Base-by-base conservation (phyloP, 73 alveolate species). In the Breviolum minutum region DNA sequence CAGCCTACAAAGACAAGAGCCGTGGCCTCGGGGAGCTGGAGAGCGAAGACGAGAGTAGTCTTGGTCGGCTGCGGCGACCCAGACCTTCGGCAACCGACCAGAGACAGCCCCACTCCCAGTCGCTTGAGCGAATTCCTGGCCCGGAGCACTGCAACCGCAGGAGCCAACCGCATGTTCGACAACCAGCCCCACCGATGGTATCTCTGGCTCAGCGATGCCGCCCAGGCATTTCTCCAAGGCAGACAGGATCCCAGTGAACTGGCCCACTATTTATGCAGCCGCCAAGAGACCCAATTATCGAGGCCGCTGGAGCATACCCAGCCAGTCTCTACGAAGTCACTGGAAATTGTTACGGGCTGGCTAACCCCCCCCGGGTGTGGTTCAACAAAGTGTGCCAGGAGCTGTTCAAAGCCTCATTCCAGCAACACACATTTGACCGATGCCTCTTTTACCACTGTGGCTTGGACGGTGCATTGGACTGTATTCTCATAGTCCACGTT, bases 211-310 rank as follows among this genome's bases (percentile, higher is more conserved):
- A 61, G 80, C 0, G 94, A 85, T 27, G 94, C 94, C 0, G 71
- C 60, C 63, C 11, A 29, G 7, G 94, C 94, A 6, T 85, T 85
- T 12, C 80, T 85, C 0, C 94, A 85, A 24, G 94, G 94, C 0
- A 77, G 22, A 11, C 94, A 85, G 61, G 79, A 85, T 20, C 7
- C 80, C 9, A 10, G 62, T 17, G 94, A 85, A 26, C 76, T 17
- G 94, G 94, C 9, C 94, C 94, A 2, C 2, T 85, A 32, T 85
- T 22, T 61, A 85, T 85, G 94, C 61, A 30, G 0, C 80, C 94
- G 0, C 94, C 94, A 0, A 0, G 79, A 7, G 94, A 85, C 0
- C 94, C 94, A 24, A 26, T 85, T 63, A 63, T 85, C 19, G 27
- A 24, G 9, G 94, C 20, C 12, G 71, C 94, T 0, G 63, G 63